Evolutionary conservation across 2,329 filamentous ascomycete genomes (phyloP).

Genomic region (Aureobasidium sp.): DNA sequence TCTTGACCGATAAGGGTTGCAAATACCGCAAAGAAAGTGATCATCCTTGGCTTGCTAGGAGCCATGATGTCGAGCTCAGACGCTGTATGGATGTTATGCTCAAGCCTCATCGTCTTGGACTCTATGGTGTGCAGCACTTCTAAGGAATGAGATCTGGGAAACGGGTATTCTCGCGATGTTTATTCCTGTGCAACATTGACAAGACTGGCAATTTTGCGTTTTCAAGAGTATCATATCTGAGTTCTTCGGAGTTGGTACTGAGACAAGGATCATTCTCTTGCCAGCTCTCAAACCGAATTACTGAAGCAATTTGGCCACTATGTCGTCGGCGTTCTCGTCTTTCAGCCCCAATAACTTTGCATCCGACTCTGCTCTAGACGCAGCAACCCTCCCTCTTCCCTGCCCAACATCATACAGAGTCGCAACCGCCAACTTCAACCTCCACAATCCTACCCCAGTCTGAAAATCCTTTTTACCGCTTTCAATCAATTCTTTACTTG

Average conservation of each 20-base stretch:
- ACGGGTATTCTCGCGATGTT: too few species aligned
- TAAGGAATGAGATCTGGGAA: neutral
- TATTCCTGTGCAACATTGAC: too few species aligned
- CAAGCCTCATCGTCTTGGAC: neutral
- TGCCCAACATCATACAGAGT: constrained; percentile 18
- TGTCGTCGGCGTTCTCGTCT: constrained; percentile 14
- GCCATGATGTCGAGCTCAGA: neutral
- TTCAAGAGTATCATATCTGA: too few species aligned
- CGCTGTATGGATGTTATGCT: neutral
- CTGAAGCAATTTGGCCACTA: constrained; percentile 15
- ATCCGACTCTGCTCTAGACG: constrained; percentile 18
- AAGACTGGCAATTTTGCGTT: too few species aligned
- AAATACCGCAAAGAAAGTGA: neutral
- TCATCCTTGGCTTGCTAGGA: neutral
- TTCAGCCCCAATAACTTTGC: constrained; percentile 18
- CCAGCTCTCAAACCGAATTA: neutral
- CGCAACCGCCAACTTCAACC: constrained; percentile 17
- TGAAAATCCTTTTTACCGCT: constrained; percentile 2
- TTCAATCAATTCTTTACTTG: constrained; percentile 13
- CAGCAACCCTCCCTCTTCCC: constrained; percentile 14
- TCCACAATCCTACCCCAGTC: constrained; percentile 4
- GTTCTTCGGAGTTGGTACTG: too few species aligned
- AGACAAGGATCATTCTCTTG: too few species aligned
- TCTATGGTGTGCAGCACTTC: neutral
- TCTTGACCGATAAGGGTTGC: constrained; percentile 6